Conservation (phyloP, 148 eudicot species). For the Rhododendron simsii region DNA sequence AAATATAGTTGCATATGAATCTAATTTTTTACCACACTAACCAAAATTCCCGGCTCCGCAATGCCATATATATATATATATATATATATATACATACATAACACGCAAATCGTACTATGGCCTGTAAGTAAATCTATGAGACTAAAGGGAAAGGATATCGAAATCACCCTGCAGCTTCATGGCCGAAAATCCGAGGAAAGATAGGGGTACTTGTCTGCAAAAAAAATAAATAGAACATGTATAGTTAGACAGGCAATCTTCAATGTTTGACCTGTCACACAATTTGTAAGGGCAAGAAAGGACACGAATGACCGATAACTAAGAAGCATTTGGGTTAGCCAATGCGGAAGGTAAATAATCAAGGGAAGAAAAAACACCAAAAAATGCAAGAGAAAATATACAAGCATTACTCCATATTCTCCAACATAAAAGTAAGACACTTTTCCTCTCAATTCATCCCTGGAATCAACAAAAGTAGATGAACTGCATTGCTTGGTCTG, state of each 20-base stretch:
- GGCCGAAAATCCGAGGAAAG: constrained; percentile 95
- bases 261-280: constrained; percentile 1
- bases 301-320: background rate
- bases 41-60: no score
- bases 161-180: constrained; percentile 90
- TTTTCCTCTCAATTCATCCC: background rate
- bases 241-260: constrained; percentile 4
- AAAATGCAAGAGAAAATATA: background rate
- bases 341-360: background rate
- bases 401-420: background rate
- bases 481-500: background rate
- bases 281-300: background rate
- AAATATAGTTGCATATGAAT: no score
- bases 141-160: no score
- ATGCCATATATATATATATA: no score
- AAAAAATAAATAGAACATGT: background rate
- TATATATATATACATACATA: no score
- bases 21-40: no score
- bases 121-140: no score
- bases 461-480: background rate
- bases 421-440: background rate
- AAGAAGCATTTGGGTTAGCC: background rate
- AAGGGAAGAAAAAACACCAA: background rate
- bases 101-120: no score
- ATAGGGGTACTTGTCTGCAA: constrained; percentile 62